Evolutionary conservation across 2,329 filamentous ascomycete species (phyloP).

Genomic region (Juglanconis oblonga): DNA sequence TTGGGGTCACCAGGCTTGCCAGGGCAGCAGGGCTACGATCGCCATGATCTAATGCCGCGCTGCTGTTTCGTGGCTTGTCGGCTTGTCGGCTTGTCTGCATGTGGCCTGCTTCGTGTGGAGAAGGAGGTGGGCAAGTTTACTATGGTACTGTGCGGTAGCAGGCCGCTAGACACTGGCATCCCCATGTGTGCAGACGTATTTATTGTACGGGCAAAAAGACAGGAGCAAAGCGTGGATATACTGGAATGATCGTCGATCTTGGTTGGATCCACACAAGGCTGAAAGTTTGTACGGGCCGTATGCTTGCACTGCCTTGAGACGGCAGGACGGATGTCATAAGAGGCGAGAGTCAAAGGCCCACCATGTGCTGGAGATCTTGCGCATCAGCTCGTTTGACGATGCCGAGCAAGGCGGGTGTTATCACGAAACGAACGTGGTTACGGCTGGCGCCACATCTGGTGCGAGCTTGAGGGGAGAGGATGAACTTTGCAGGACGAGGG

Average conservation of each 20-base stretch:
- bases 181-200: too few relatives aligned
- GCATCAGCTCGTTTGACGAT: not conserved
- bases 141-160: too few relatives aligned
- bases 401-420: not conserved
- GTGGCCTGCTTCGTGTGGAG: not conserved
- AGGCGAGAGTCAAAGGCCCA: conserved; percentile 6
- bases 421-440: conserved; percentile 4
- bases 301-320: conserved; percentile 9
- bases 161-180: too few relatives aligned
- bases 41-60: conserved; percentile 11
- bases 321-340: not conserved
- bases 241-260: not conserved
- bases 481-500: not conserved
- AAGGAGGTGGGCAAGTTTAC: not conserved
- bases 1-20: conserved; percentile 9
- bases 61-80: conserved; percentile 16
- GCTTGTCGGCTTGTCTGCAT: not conserved
- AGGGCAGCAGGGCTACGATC: not conserved
- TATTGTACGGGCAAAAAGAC: too few relatives aligned
- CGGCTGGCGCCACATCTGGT: conserved; percentile 3
- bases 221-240: not conserved
- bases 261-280: not conserved
- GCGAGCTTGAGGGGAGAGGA: not conserved
- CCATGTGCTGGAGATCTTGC: too few relatives aligned
- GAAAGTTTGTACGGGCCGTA: not conserved